phyloP scores from a whole-genome alignment of 495 filamentous ascomycete species.

The Penicillium salamii region DNA sequence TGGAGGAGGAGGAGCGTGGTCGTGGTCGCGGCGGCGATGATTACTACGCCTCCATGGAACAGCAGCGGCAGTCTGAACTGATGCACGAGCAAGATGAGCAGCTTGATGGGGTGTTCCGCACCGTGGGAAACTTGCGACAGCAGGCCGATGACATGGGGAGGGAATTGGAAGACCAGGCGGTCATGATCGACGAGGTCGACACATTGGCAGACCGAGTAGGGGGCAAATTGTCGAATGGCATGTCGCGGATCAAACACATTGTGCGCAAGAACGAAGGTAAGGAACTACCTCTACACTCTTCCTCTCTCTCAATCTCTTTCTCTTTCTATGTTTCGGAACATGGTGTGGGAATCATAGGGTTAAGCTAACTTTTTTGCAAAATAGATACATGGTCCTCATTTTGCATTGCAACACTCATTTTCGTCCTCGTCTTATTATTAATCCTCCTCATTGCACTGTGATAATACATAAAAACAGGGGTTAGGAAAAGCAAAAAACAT shows the following conservation, averaged over 20 bases:
- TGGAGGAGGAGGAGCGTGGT: constrained; percentile 29
- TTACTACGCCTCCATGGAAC: constrained; percentile 81
- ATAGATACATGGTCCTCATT: constrained; percentile 82
- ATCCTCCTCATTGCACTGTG: constrained; percentile 64
- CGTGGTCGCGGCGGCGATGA: constrained; percentile 52
- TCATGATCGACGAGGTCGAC: constrained; percentile 78
- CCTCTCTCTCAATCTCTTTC: too few species aligned
- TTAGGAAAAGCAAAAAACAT: constrained; percentile 12
- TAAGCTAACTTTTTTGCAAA: constrained; percentile 28
- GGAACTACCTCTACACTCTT: constrained; percentile 5
- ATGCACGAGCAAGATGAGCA: constrained; percentile 95
- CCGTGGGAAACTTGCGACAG: constrained; percentile 81
- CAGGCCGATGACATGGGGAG: constrained; percentile 95
- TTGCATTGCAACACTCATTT: constrained; percentile 83
- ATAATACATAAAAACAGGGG: constrained; percentile 29
- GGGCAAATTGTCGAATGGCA: constrained; percentile 77
- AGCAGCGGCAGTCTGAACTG: constrained; percentile 84
- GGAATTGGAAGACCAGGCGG: constrained; percentile 89
- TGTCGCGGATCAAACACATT: constrained; percentile 80
- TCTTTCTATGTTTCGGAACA: background rate
- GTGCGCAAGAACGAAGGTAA: constrained; percentile 90
- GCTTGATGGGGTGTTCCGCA: constrained; percentile 86
- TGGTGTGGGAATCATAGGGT: constrained; percentile 16
- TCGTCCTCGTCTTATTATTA: constrained; percentile 80
- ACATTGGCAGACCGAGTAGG: constrained; percentile 80